These are phyloP conservation scores for Jacaranda mimosifolia DNA, from an alignment of 257 asterid genomes.

Conservation along the genomic window DNA sequence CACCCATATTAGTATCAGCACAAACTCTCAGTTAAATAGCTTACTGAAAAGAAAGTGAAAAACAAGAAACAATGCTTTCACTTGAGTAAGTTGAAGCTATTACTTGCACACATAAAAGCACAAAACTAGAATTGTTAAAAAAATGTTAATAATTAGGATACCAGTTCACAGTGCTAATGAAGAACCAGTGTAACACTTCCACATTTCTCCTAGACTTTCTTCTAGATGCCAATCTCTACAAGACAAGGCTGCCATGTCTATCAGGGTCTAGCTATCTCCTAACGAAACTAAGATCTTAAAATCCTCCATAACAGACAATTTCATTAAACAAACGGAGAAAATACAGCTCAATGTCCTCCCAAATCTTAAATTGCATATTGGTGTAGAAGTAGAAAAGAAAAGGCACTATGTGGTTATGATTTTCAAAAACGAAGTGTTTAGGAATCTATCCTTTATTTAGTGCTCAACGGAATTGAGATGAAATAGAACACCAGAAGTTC, in stretches of 20 bases:
- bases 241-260: neutral
- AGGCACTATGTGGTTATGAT: neutral
- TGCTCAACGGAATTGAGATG: neutral
- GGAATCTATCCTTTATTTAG: neutral
- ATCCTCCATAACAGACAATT: neutral
- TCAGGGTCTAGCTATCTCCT: constrained; percentile 29
- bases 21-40: constrained; percentile 29
- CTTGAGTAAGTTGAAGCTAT: constrained; percentile 23
- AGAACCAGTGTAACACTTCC: constrained; percentile 27
- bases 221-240: constrained; percentile 7
- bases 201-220: constrained; percentile 11
- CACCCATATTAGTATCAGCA: constrained; percentile 31
- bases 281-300: neutral
- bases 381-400: constrained; percentile 16
- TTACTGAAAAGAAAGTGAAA: constrained; percentile 24
- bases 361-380: neutral
- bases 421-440: neutral
- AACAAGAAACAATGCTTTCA: constrained; percentile 26
- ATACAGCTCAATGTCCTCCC: constrained; percentile 9
- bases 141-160: constrained; percentile 6
- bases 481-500: constrained; percentile 1
- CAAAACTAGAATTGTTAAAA: neutral
- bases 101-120: constrained; percentile 20
- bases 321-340: constrained; percentile 13
- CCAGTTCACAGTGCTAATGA: constrained; percentile 10